These are phyloP conservation scores for Colletotrichum filicis DNA, from an alignment of 2,329 filamentous ascomycete species.

Conservation along the genomic window DNA sequence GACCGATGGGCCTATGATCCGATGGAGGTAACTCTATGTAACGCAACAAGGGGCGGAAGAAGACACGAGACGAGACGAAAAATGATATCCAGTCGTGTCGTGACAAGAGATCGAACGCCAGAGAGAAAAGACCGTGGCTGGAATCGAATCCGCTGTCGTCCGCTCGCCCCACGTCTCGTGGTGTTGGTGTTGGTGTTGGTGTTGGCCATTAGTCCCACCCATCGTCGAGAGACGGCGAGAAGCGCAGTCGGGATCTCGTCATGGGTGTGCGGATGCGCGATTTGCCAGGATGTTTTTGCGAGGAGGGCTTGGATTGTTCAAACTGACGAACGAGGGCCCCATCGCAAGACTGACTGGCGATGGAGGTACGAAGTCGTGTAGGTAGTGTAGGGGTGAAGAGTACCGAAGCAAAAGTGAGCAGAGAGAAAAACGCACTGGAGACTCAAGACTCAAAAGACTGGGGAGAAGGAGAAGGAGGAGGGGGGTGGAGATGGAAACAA, in stretches of 20 bases:
- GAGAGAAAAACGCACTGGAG: not conserved
- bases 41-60: slow-evolving; percentile 13
- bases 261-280: slow-evolving; percentile 34
- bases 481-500: not conserved
- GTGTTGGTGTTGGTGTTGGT: not conserved
- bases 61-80: not conserved
- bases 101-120: not conserved
- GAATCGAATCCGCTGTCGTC: slow-evolving; percentile 6
- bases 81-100: not conserved
- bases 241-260: slow-evolving; percentile 16
- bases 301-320: not conserved
- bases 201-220: not conserved
- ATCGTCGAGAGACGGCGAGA: not conserved
- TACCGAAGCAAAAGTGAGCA: not conserved
- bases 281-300: slow-evolving; percentile 25
- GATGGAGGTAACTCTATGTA: not conserved
- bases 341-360: slow-evolving; percentile 16
- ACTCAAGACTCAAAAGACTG: not conserved
- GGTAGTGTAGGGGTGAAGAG: not conserved
- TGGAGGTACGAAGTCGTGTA: not conserved
- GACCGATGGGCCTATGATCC: not conserved
- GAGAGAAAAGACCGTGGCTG: slow-evolving; percentile 9
- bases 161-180: slow-evolving; percentile 9
- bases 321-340: not conserved
- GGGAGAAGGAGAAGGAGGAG: not conserved